Percentiles rank a stretch among this genome's conserved stretches.
Conservation (phyloP, 495 filamentous ascomycete species). For the Lasiosphaeris hirsuta region DNA sequence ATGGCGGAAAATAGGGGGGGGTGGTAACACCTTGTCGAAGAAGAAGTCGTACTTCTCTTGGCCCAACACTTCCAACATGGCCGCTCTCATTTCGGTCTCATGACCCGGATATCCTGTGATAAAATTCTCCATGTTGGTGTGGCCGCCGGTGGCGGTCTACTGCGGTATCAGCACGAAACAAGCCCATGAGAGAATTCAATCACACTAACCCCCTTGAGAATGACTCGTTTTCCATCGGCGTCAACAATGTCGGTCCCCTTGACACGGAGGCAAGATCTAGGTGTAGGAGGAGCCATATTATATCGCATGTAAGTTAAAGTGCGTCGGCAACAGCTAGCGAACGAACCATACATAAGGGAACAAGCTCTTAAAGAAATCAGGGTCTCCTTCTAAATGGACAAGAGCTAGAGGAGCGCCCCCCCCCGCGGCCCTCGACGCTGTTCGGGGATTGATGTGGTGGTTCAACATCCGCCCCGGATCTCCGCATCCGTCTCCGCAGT, state of each 20-base stretch:
- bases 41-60: slow-evolving; percentile 45
- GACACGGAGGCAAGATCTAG: slow-evolving; percentile 37
- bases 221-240: slow-evolving; percentile 41
- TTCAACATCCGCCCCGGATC: background rate
- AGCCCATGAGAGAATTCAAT: background rate
- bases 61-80: slow-evolving; percentile 55
- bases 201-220: slow-evolving; percentile 44
- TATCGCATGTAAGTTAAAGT: background rate
- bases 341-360: background rate
- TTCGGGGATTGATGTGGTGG: slow-evolving; percentile 4
- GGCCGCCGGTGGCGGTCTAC: slow-evolving; percentile 30
- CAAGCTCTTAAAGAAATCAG: too few species aligned
- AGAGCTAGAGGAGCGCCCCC: background rate
- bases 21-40: slow-evolving; percentile 37
- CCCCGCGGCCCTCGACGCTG: background rate
- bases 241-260: slow-evolving; percentile 46
- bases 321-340: background rate
- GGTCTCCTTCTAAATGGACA: background rate
- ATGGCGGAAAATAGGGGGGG: slow-evolving; percentile 11
- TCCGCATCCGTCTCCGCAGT: slow-evolving; percentile 12
- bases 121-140: slow-evolving; percentile 61
- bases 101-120: slow-evolving; percentile 64
- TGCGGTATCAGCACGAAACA: background rate
- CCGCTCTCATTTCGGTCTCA: slow-evolving; percentile 53
- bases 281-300: slow-evolving; percentile 17